Evolutionary conservation across 441 rosid genomes (phyloP), one percentile per base, ranked within the genome.

Genomic region (Brassica balearica): DNA sequence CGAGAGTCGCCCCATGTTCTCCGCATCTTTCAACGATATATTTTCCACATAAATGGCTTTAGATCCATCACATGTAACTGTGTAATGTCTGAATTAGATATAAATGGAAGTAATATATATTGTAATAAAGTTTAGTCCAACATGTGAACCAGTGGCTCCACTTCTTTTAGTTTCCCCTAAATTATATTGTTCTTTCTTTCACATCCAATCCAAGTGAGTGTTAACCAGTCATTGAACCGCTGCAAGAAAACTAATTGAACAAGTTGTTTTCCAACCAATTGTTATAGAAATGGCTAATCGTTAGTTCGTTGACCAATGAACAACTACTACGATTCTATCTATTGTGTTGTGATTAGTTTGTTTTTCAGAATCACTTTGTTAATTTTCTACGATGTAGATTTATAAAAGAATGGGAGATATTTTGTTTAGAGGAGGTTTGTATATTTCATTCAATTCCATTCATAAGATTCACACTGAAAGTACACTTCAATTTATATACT

Each of bases 1-100:
- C 60, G 4, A 19, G 61, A 53, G 20, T 53, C 59, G 59, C 59
- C 59, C 59, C 61, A 56, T 53, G 59, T 53, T 53, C 61, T 56
- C 61, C 25, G 61, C 61, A 56, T 56, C 8, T 56, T 56, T 17
- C 61, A 17, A 56, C 11, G 61, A 56, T 4, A 17, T 56, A 56
- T 41, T 17, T 55, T 17, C 60, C 23, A 2, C 4, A 55, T 56
- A 56, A 56, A 56, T 56, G 61, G 10, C 61, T 19, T 56, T 56
- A 17, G 61, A 56, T 56, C 61, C 11, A 19, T 8, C 61, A 56
- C 25, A 56, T 41, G 48, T 41, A 5, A 41, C 48, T 41, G 12
- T 56, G 25, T 55, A 15, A 55, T 17, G 10, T 17, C 58, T 14
- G 17, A 51, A 14, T 51, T 51, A 51, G 58, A 51, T 51, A 51